Percentiles rank a stretch among this genome's conserved stretches.
phyloP scores from a whole-genome alignment of 1,284 basidiomycete species.

The Sanghuangporus weigelae region DNA sequence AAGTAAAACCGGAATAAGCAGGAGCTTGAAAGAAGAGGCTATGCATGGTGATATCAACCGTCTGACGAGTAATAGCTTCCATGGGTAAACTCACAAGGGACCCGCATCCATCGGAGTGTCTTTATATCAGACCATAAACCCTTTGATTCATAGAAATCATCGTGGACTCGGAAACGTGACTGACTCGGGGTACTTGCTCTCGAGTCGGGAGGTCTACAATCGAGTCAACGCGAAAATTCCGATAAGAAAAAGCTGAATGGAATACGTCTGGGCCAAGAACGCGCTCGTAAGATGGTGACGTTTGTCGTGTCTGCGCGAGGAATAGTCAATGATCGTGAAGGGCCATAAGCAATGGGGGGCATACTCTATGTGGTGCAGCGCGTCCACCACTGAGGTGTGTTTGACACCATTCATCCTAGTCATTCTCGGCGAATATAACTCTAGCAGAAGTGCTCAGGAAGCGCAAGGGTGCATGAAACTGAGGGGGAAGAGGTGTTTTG shows the following conservation, averaged over 20 bases:
- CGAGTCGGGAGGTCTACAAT: constrained; percentile 11
- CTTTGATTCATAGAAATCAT: constrained; percentile 16
- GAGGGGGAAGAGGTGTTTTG: not conserved
- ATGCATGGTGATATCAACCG: not conserved
- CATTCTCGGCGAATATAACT: not conserved
- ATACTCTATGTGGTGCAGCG: constrained; percentile 32
- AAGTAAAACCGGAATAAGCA: constrained; percentile 67
- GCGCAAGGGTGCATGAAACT: not conserved
- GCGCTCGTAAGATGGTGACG: constrained; percentile 55
- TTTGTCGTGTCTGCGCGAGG: constrained; percentile 40
- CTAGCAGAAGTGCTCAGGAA: too few relatives aligned
- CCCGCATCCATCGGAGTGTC: constrained; percentile 66
- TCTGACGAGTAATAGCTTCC: not conserved
- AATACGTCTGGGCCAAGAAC: constrained; percentile 59
- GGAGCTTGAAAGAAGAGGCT: constrained; percentile 71
- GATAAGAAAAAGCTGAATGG: constrained; percentile 5
- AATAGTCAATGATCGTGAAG: not conserved
- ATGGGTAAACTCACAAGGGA: constrained; percentile 51
- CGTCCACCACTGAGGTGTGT: constrained; percentile 17
- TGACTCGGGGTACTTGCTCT: constrained; percentile 9
- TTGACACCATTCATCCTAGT: not conserved
- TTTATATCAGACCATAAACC: constrained; percentile 28
- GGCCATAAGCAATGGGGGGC: constrained; percentile 12
- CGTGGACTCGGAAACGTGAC: constrained; percentile 1
- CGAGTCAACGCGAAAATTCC: not conserved